Percentiles rank a stretch among this genome's conserved stretches.
These are phyloP conservation scores for Eutypella sp. DNA, from an alignment of 2,329 filamentous ascomycete species.

Conservation along the genomic window DNA sequence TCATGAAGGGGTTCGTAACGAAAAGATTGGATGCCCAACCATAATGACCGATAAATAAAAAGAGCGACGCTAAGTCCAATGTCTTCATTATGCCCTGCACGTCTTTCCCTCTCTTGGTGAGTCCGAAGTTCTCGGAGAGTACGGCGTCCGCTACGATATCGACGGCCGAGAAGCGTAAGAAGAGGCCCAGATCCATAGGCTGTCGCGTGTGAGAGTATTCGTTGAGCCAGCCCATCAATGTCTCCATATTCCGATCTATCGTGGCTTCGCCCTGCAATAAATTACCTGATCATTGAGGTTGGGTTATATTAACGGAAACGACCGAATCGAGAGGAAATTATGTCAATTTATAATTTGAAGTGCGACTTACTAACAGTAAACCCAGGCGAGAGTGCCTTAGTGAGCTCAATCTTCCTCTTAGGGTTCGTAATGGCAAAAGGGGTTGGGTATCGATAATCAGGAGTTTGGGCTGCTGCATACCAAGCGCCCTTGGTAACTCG, in stretches of 20 bases:
- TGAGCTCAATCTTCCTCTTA: conserved; percentile 27
- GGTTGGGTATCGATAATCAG: conserved; percentile 35
- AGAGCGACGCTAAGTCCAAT: conserved; percentile 3
- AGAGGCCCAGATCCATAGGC: conserved; percentile 14
- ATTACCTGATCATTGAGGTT: too few relatives aligned
- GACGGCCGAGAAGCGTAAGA: conserved; percentile 24
- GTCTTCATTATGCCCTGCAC: conserved; percentile 17
- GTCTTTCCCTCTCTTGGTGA: conserved; percentile 23
- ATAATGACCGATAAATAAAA: conserved; percentile 8
- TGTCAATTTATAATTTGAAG: not conserved
- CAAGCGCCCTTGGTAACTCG: conserved; percentile 17
- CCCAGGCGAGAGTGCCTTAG: conserved; percentile 27
- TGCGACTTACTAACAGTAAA: conserved; percentile 12
- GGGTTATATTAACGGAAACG: too few relatives aligned
- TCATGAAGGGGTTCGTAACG: conserved; percentile 14
- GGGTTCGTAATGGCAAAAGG: conserved; percentile 34
- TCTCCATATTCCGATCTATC: conserved; percentile 12
- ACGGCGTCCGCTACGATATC: conserved; percentile 28
- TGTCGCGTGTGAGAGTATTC: conserved; percentile 6
- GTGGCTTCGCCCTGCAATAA: conserved; percentile 14
- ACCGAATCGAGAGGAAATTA: too few relatives aligned
- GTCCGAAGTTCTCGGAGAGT: conserved; percentile 26
- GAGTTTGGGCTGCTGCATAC: conserved; percentile 32
- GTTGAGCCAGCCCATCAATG: conserved; percentile 16
- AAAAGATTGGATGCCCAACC: conserved; percentile 9